These are phyloP conservation scores for Globisporangium viniferum DNA, from an alignment of 352 stramenopile species.

Conservation along the genomic window DNA sequence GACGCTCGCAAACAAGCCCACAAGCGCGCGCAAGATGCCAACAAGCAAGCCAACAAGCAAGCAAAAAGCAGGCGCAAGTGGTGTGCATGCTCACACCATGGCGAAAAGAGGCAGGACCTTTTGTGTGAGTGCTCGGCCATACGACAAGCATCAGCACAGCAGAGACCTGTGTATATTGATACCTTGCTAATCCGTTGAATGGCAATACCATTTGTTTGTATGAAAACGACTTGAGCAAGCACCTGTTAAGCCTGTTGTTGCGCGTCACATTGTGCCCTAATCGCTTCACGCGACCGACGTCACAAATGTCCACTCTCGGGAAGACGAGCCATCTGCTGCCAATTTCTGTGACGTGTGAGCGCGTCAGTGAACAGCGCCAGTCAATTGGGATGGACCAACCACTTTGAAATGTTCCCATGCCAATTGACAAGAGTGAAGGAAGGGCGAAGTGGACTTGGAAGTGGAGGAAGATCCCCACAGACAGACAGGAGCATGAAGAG, in stretches of 20 bases:
- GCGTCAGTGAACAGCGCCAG: not conserved
- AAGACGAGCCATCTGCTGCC: not conserved
- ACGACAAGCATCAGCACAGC: not conserved
- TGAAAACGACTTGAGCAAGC: not conserved
- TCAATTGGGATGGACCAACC: not conserved
- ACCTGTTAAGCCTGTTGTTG: not conserved
- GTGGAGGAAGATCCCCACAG: no score
- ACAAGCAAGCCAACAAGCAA: constrained; percentile 1
- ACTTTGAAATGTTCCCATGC: not conserved
- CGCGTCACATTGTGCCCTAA: not conserved
- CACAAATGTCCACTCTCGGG: not conserved
- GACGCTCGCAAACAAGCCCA: not conserved
- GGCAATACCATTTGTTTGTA: not conserved
- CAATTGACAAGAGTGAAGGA: not conserved
- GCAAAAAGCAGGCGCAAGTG: not conserved
- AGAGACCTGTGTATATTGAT: not conserved
- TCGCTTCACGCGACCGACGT: constrained; percentile 1
- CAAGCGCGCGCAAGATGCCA: not conserved
- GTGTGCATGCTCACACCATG: not conserved
- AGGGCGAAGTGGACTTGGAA: not conserved
- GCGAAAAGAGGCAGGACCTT: not conserved
- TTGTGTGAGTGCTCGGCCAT: not conserved
- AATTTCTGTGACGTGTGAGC: not conserved
- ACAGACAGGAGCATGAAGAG: not conserved
- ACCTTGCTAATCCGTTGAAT: not conserved